Evolutionary conservation across 2,329 filamentous ascomycete genomes (phyloP).

Genomic region (Dactylellina drechsleri): DNA sequence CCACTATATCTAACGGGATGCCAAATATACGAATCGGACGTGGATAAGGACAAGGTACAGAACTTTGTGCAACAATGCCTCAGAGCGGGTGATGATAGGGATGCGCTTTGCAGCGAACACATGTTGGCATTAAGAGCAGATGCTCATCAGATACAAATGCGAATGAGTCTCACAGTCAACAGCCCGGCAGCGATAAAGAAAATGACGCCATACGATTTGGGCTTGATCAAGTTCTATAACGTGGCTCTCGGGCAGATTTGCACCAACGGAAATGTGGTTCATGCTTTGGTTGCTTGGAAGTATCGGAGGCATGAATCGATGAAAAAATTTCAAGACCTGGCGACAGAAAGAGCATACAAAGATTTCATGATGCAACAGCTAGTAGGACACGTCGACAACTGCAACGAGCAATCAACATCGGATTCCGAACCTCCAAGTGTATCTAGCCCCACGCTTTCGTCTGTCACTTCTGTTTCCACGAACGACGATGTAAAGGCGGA

Average conservation of each 20-base stretch:
- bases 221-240: constrained; percentile 34
- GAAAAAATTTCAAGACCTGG: constrained; percentile 17
- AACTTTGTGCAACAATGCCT: constrained; percentile 25
- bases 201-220: constrained; percentile 38
- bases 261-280: constrained; percentile 29
- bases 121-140: constrained; percentile 20
- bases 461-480: neutral
- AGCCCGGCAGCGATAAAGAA: constrained; percentile 14
- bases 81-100: constrained; percentile 28
- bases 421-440: constrained; percentile 25
- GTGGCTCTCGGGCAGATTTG: constrained; percentile 37
- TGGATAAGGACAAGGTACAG: constrained; percentile 33
- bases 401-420: constrained; percentile 17
- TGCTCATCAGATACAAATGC: constrained; percentile 10
- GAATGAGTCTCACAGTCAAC: constrained; percentile 18
- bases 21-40: constrained; percentile 26
- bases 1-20: constrained; percentile 30
- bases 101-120: constrained; percentile 1
- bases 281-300: constrained; percentile 30
- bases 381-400: neutral
- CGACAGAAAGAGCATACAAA: constrained; percentile 28
- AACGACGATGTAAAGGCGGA: neutral
- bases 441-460: constrained; percentile 12
- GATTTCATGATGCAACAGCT: constrained; percentile 35
- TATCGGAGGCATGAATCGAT: constrained; percentile 16